Conservation (phyloP, 2,329 filamentous ascomycete species). For the Aspergillus floridensis region DNA sequence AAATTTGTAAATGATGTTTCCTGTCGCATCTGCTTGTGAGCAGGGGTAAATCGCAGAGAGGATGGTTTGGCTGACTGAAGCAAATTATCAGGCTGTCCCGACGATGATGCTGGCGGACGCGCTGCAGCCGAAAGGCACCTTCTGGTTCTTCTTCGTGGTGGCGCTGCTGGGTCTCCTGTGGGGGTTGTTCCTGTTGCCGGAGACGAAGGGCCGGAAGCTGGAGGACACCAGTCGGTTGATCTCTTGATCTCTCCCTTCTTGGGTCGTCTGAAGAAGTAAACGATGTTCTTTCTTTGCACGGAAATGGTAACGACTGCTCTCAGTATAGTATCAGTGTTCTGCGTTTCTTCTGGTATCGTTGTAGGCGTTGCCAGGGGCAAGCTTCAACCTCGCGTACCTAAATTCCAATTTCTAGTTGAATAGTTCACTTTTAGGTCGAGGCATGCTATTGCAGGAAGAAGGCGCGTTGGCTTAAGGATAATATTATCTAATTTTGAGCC, state of each 20-base stretch:
- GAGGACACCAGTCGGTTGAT: slow-evolving; percentile 20
- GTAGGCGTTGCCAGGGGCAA: too few relatives aligned
- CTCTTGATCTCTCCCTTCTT: background rate
- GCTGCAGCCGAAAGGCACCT: slow-evolving; percentile 61
- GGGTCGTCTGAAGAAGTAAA: too few relatives aligned
- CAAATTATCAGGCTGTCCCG: slow-evolving; percentile 11
- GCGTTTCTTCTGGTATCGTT: too few relatives aligned
- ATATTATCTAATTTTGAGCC: too few relatives aligned
- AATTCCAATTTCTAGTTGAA: too few relatives aligned
- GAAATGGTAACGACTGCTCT: too few relatives aligned
- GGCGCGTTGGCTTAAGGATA: too few relatives aligned
- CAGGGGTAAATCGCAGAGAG: background rate
- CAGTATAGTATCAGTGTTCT: too few relatives aligned
- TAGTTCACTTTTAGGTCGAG: too few relatives aligned
- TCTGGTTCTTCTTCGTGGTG: slow-evolving; percentile 70
- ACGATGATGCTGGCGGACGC: slow-evolving; percentile 24
- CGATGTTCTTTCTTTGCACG: too few relatives aligned
- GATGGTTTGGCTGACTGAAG: background rate
- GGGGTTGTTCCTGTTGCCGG: slow-evolving; percentile 69
- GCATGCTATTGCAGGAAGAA: too few relatives aligned
- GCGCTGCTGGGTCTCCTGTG: slow-evolving; percentile 65
- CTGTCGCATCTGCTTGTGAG: background rate
- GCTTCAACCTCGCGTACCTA: too few relatives aligned
- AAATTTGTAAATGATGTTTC: slow-evolving; percentile 38
- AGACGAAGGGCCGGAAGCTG: slow-evolving; percentile 59